phyloP scores from a whole-genome alignment of 2,329 filamentous ascomycete genomes.

The Fusarium luffae region DNA sequence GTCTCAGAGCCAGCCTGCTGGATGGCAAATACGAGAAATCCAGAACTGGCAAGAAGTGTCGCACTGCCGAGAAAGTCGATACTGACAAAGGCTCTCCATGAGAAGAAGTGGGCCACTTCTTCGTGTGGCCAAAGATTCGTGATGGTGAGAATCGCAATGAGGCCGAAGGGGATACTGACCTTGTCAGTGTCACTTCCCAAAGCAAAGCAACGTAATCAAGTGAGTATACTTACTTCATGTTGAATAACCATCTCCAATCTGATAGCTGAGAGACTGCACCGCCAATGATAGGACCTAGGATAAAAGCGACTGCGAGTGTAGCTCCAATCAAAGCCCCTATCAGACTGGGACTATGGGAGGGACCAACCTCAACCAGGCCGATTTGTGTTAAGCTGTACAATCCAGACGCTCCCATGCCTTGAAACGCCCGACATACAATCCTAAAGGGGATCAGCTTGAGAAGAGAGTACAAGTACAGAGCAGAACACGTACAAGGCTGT shows the following conservation, averaged over 20 bases:
- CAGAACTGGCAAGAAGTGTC: conserved; percentile 62
- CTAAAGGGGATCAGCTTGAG: conserved; percentile 50
- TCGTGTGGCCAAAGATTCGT: conserved; percentile 59
- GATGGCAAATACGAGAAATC: conserved; percentile 65
- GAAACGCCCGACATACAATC: conserved; percentile 68
- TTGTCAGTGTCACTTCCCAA: conserved; percentile 13
- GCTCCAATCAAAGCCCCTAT: conserved; percentile 66
- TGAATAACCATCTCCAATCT: conserved; percentile 70
- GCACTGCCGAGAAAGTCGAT: conserved; percentile 65
- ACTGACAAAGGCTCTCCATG: conserved; percentile 56
- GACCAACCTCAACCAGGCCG: conserved; percentile 66
- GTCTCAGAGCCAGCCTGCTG: conserved; percentile 66
- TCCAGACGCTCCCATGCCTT: conserved; percentile 70
- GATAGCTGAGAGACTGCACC: conserved; percentile 65
- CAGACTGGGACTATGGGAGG: conserved; percentile 62
- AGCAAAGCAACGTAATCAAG: neutral
- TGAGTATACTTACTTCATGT: conserved; percentile 63
- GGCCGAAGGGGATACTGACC: conserved; percentile 61
- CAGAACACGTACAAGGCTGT: conserved; percentile 57
- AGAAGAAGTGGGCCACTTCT: conserved; percentile 51
- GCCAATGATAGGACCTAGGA: conserved; percentile 68
- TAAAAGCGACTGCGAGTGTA: conserved; percentile 67
- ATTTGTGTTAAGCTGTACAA: conserved; percentile 70
- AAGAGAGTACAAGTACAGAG: conserved; percentile 4
- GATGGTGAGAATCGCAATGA: conserved; percentile 59